Percentiles rank a stretch among this genome's conserved stretches.
These are phyloP conservation scores for Verticillium alfalfae DNA, from an alignment of 2,329 filamentous ascomycete species.

Conservation along the genomic window DNA sequence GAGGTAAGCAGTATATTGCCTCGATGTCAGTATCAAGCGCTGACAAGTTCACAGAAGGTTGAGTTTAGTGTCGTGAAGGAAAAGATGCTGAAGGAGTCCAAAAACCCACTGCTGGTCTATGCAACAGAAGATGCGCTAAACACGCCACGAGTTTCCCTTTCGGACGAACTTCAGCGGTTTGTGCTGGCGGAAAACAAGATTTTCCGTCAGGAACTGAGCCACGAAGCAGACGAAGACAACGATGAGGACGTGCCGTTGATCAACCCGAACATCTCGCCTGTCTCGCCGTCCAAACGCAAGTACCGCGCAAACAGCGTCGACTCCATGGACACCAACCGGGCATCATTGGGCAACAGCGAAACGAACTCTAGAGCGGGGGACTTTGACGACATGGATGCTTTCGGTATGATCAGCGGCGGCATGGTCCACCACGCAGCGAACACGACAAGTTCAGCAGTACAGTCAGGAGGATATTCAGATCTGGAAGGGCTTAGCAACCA, in stretches of 20 bases:
- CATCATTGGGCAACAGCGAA: slow-evolving; percentile 29
- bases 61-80: slow-evolving; percentile 37
- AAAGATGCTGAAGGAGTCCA: slow-evolving; percentile 41
- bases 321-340: slow-evolving; percentile 40
- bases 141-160: slow-evolving; percentile 25
- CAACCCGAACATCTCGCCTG: slow-evolving; percentile 5
- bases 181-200: slow-evolving; percentile 44
- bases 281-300: slow-evolving; percentile 38
- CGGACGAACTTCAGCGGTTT: slow-evolving; percentile 37
- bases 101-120: slow-evolving; percentile 44
- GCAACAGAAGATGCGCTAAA: slow-evolving; percentile 44
- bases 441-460: slow-evolving; percentile 9
- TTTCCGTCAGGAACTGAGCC: slow-evolving; percentile 43
- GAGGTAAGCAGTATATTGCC: slow-evolving; percentile 33
- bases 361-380: slow-evolving; percentile 9
- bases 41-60: slow-evolving; percentile 34
- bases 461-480: background rate
- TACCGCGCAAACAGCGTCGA: slow-evolving; percentile 38
- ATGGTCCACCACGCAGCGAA: slow-evolving; percentile 15
- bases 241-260: slow-evolving; percentile 3
- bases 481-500: background rate
- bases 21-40: background rate
- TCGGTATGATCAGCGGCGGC: slow-evolving; percentile 17
- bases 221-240: slow-evolving; percentile 22
- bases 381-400: slow-evolving; percentile 13